Evolutionary conservation across 148 eudicot species (phyloP), one percentile per base, ranked within the genome.

Genomic region (Pouteria glomerata): DNA sequence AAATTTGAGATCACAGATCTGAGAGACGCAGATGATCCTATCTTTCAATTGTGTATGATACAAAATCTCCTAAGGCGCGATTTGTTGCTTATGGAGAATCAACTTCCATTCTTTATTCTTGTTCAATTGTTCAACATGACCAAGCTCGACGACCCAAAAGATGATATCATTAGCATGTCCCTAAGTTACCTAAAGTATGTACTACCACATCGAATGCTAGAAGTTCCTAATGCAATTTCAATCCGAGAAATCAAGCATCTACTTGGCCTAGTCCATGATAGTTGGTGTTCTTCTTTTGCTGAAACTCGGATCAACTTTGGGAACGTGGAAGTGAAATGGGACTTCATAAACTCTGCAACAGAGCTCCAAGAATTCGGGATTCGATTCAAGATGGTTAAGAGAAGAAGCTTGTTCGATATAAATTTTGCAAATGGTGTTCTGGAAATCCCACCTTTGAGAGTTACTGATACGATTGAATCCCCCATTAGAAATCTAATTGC

Each of bases 31-130:
- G 27, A 73, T 23, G 83, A 81, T 16, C 74, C 53, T 16, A 27
- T 77, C 53, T 73, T 81, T 27, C 19, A 31, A 42, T 53, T 26
- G 57, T 44, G 30, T 30, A 51, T 62, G 70, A 55, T 64, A 29
- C n/a, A 30, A 35, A 15, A 15, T 13, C 1, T 57, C 16, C 6
- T 76, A 31, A 27, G 63, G 12, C 55, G 66, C 3, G 83, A 81
- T 45, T 30, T 77, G 15, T 35, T 81, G 21, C 24, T 66, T n/a
- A 57, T 81, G 16, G 80, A n/a, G n/a, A n/a, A n/a, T n/a, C n/a
- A n/a, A n/a, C n/a, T n/a, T n/a, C n/a, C n/a, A n/a, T n/a, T n/a
- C n/a, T n/a, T n/a, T n/a, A n/a, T n/a, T n/a, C n/a, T n/a, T n/a
- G n/a, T n/a, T n/a, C n/a, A n/a, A n/a, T n/a, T n/a, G n/a, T n/a